Base-by-base conservation (phyloP, 495 filamentous ascomycete species). In the Bacidia gigantensis region DNA sequence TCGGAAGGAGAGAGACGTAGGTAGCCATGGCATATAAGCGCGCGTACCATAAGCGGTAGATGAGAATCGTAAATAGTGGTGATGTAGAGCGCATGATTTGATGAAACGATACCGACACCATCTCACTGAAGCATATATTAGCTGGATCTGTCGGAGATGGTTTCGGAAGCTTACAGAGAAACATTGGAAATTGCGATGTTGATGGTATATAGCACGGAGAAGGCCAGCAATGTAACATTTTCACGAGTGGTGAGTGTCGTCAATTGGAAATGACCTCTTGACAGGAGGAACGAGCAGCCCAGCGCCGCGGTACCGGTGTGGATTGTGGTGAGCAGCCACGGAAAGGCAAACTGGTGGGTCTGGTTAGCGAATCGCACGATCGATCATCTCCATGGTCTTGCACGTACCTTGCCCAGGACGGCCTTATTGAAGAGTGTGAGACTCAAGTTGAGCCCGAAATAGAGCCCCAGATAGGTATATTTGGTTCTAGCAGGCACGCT, bases 21-120 rank as follows among this genome's bases (percentile, higher is more conserved):
- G 74, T 77, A 3, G 64, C 58, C 38, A 47, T 64, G 21, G 67
- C 65, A 56, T 79, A 80, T 38, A 61, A 62, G 23, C 71, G 66
- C 52, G 60, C 55, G 58, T 71, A 78, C 29, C 64, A 64, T 43
- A 75, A 23, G 29, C 72, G 70, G 62, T 75, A 77, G 60, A 80
- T 77, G 40, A 72, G 55, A 56, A 78, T 72, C 22, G 75, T 74
- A 58, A 75, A 72, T 53, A 77, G 58, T 18, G 76, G 77, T 26
- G 64, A 71, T 11, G 73, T 77, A 20, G 77, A 74, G 26, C 76
- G 75, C 59, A 79, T 68, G 51, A 77, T 75, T 55, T 79, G 76
- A 58, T 79, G 76, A 62, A 80, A 79, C 11, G 76, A 72, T 5
- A 79, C 68, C 3, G 75, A 76, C 26, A 80, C 76, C 60, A 75